phyloP scores from a whole-genome alignment of 257 asterid species.

The Euphrasia confusa region DNA sequence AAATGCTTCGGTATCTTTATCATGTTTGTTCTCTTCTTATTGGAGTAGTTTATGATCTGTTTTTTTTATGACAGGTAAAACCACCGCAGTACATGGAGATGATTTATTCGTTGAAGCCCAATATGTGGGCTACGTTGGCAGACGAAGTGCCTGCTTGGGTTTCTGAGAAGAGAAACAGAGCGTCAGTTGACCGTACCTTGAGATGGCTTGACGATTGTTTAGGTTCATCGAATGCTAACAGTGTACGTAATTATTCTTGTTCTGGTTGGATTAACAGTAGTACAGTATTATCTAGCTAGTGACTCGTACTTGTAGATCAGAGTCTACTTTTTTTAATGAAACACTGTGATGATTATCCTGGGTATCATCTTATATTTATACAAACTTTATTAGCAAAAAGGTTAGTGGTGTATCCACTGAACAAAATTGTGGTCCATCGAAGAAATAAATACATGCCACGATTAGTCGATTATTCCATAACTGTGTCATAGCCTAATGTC shows the following conservation, averaged over 20 bases:
- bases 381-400: no score
- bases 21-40: background rate
- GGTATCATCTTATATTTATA: no score
- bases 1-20: conserved; percentile 2
- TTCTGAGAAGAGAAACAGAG: conserved; percentile 68
- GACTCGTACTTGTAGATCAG: background rate
- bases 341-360: no score
- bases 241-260: conserved; percentile 26
- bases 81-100: conserved; percentile 65
- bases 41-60: conserved; percentile 16
- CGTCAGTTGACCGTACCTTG: conserved; percentile 78
- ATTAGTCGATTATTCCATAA: no score
- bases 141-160: conserved; percentile 98
- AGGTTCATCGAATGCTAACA: conserved; percentile 27
- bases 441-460: no score
- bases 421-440: no score
- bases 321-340: no score
- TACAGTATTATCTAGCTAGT: no score
- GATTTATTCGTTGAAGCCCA: conserved; percentile 75
- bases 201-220: conserved; percentile 92
- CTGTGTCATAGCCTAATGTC: background rate
- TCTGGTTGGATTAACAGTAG: background rate
- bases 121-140: conserved; percentile 74
- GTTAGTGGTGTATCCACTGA: no score
- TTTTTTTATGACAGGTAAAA: conserved; percentile 41